These are phyloP conservation scores for Salvia hispanica DNA, from an alignment of 257 asterid genomes.

Conservation along the genomic window DNA sequence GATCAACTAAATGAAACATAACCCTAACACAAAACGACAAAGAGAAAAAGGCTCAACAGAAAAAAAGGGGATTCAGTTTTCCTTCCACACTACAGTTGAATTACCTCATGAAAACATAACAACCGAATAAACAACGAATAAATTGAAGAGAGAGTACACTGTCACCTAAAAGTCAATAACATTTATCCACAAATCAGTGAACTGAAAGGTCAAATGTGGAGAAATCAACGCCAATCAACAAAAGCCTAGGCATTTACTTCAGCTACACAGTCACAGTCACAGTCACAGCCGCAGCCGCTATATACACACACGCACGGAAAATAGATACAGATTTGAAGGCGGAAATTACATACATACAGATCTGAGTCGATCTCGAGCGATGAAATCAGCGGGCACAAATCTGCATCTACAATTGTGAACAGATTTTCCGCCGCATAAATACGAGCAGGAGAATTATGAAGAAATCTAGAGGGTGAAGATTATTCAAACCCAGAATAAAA, in stretches of 20 bases:
- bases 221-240: conserved; percentile 29
- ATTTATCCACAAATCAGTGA: conserved; percentile 30
- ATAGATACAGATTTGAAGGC: neutral
- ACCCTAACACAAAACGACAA: conserved; percentile 4
- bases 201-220: conserved; percentile 28
- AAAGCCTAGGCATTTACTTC: conserved; percentile 21
- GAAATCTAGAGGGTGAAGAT: conserved; percentile 12
- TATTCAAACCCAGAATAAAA: neutral
- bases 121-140: conserved; percentile 24
- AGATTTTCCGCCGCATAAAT: conserved; percentile 17
- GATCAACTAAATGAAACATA: conserved; percentile 7
- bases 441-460: conserved; percentile 10
- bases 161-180: conserved; percentile 18
- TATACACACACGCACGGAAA: neutral
- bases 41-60: conserved; percentile 17
- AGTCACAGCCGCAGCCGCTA: conserved; percentile 21
- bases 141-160: conserved; percentile 25
- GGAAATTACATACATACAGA: conserved; percentile 34
- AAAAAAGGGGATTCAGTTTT: neutral
- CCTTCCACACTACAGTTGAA: conserved; percentile 22
- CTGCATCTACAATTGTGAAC: conserved; percentile 26
- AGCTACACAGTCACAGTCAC: conserved; percentile 19
- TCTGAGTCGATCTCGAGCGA: conserved; percentile 39
- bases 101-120: conserved; percentile 14
- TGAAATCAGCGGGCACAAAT: conserved; percentile 26